A percentile compares a stretch with the other conserved stretches of the same genome.
Evolutionary conservation across 176 grass and related monocot species (phyloP).

Genomic region (Aegilops umbellulata): DNA sequence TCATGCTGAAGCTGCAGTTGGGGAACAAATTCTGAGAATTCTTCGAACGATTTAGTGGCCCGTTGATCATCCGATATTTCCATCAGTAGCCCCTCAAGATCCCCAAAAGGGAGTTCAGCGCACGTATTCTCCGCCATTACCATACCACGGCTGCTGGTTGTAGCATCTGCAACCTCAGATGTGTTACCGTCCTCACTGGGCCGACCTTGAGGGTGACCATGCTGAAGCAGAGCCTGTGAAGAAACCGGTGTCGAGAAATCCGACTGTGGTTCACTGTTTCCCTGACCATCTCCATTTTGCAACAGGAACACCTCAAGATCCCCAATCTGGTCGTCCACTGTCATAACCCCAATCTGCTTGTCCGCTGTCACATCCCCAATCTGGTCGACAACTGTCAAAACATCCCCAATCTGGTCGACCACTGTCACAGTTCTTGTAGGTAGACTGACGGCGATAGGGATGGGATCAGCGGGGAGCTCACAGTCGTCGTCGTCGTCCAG

Average conservation of each 20-base stretch:
- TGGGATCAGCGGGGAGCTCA: background rate
- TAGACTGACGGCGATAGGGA: background rate
- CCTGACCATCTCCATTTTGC: conserved; percentile 33
- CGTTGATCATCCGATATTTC: conserved; percentile 54
- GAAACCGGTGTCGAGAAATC: conserved; percentile 11
- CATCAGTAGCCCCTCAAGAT: conserved; percentile 61
- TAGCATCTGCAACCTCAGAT: background rate
- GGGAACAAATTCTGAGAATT: conserved; percentile 18
- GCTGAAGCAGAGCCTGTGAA: background rate
- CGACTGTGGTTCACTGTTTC: background rate
- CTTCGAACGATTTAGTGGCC: background rate
- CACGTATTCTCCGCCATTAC: background rate
- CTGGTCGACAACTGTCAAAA: background rate
- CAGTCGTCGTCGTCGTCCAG: conserved; percentile 38
- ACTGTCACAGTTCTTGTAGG: background rate
- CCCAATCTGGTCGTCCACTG: conserved; percentile 12
- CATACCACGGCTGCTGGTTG: background rate
- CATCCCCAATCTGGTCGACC: background rate
- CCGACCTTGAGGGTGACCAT: conserved; percentile 5
- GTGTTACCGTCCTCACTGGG: background rate
- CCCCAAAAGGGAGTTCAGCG: conserved; percentile 42
- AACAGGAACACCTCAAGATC: conserved; percentile 45
- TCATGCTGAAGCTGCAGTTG: conserved; percentile 22
- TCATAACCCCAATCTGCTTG: background rate
- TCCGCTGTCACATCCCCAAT: background rate